Evolutionary conservation across 148 eudicot genomes (phyloP), one percentile per base, ranked within the genome.

Genomic region (Fagopyrum homotropicum): DNA sequence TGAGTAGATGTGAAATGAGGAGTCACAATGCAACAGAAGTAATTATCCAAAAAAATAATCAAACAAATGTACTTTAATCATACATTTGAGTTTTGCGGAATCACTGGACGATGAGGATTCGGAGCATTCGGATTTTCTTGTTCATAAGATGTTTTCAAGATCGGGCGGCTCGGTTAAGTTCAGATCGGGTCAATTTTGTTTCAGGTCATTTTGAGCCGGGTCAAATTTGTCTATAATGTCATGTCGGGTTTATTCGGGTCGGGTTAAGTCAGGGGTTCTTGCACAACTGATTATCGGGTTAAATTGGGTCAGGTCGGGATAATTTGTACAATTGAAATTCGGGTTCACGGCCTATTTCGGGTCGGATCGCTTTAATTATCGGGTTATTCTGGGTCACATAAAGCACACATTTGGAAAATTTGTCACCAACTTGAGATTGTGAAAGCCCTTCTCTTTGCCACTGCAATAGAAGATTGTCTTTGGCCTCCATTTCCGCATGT

Each of bases 61-160:
- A 22, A 22, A 0, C 26, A 22, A 22, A 22, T 22, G 26, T n/a
- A n/a, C n/a, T n/a, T n/a, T n/a, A n/a, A n/a, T n/a, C n/a, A n/a
- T n/a, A n/a, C n/a, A n/a, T n/a, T n/a, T n/a, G n/a, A n/a, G n/a
- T n/a, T n/a, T n/a, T n/a, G n/a, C n/a, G n/a, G n/a, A n/a, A n/a
- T n/a, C n/a, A n/a, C n/a, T n/a, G n/a, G n/a, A n/a, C n/a, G 86
- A 61, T 92, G 98, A 85, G 96, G 97, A 77, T 87, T 88, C 46
- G 97, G 93, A 69, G 96, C 93, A 77, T 88, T 91, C 73, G 97
- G 97, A 79, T 94, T 94, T 72, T 97, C 96, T 72, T 87, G 93
- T 79, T 94, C 95, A 82, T 94, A 91, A 74, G 91, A 91, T 57
- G 70, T 80, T 81, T 86, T 82, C 5, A 94, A 80, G 69, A 91